A percentile compares a stretch with the other conserved stretches of the same genome.
Evolutionary conservation across 2,329 filamentous ascomycete genomes (phyloP).

Genomic region (Rugonectria rugulosa): DNA sequence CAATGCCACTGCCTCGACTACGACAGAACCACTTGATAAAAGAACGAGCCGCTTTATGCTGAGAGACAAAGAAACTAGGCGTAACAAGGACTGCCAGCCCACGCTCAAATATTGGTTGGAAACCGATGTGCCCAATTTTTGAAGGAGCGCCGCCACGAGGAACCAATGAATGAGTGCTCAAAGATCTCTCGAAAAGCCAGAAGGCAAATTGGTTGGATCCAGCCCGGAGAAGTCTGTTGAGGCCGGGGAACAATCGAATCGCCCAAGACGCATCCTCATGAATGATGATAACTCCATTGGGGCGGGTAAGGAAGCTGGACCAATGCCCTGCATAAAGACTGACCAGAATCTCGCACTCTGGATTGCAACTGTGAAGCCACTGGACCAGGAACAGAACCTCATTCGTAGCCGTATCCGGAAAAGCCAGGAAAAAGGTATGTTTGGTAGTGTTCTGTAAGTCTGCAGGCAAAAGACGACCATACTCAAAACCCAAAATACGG

Average conservation of each 20-base stretch:
- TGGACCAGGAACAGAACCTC: conserved; percentile 49
- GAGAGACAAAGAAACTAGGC: conserved; percentile 51
- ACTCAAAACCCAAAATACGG: conserved; percentile 43
- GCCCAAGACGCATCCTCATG: conserved; percentile 52
- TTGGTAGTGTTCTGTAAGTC: conserved; percentile 21
- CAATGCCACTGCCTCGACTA: conserved; percentile 23
- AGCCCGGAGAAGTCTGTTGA: conserved; percentile 45
- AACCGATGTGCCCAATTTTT: conserved; percentile 31
- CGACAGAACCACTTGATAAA: conserved; percentile 48
- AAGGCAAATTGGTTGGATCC: conserved; percentile 42
- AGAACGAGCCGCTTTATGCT: conserved; percentile 44
- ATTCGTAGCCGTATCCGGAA: conserved; percentile 49
- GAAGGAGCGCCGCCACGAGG: conserved; percentile 11
- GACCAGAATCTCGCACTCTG: conserved; percentile 51
- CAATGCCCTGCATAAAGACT: conserved; percentile 55
- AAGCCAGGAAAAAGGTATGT: conserved; percentile 56
- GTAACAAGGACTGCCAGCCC: conserved; percentile 49
- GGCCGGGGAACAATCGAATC: conserved; percentile 49
- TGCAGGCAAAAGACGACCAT: conserved; percentile 40
- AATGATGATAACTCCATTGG: conserved; percentile 49
- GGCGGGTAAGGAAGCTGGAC: conserved; percentile 49
- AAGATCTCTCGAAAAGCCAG: conserved; percentile 51
- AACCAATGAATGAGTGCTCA: conserved; percentile 25
- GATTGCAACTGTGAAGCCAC: conserved; percentile 54
- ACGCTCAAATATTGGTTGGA: conserved; percentile 42